Conservation (phyloP, 345 rosid genomes). For the Gossypium herbaceum region DNA sequence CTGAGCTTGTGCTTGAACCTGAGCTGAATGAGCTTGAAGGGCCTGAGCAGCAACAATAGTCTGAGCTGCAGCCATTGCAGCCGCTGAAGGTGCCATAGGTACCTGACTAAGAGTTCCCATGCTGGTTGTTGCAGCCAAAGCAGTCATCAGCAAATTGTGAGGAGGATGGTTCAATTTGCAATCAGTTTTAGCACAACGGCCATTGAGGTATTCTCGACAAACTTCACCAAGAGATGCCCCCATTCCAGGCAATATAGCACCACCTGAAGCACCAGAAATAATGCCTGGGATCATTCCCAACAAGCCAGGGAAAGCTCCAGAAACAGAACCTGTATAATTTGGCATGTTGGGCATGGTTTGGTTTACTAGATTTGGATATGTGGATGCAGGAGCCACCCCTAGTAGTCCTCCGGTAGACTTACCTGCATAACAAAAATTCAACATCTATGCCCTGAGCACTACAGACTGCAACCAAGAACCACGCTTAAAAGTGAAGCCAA, state of each 20-base stretch:
- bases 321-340: constrained; percentile 90
- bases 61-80: constrained; percentile 99
- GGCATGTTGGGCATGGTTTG: constrained; percentile 99
- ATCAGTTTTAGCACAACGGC: constrained; percentile 70
- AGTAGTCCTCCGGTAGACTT: constrained; percentile 66
- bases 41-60: constrained; percentile 99
- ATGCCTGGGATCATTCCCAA: constrained; percentile 96
- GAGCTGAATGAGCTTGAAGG: constrained; percentile 99
- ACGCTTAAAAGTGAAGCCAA: background rate
- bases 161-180: constrained; percentile 94
- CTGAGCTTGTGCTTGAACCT: constrained; percentile 82
- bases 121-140: constrained; percentile 88
- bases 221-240: constrained; percentile 98
- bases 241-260: constrained; percentile 88
- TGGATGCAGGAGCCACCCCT: constrained; percentile 69
- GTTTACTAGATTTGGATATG: constrained; percentile 71
- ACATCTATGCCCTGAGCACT: background rate
- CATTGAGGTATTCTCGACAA: constrained; percentile 87
- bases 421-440: constrained; percentile 37
- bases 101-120: constrained; percentile 90
- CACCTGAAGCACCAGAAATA: constrained; percentile 85
- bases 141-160: constrained; percentile 85
- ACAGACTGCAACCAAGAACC: background rate
- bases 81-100: constrained; percentile 99
- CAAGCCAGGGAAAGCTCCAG: constrained; percentile 89